Conservation (phyloP, 371 early-diverging fungal species). For the Apophysomyces elegans region DNA sequence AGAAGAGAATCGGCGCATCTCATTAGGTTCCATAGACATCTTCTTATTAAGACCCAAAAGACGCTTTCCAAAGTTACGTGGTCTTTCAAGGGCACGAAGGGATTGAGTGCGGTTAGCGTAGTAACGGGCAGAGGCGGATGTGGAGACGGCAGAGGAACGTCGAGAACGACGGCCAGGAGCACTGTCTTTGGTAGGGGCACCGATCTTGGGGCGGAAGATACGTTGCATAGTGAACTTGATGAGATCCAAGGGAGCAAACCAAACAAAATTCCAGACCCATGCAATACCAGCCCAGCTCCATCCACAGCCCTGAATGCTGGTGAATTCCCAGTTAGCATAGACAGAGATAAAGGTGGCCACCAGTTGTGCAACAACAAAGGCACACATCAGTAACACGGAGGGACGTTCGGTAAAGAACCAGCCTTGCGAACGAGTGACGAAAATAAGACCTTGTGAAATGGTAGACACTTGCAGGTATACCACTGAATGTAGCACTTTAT, state of each 20-base stretch:
- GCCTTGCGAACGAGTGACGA: slow-evolving; percentile 59
- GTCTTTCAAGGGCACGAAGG: slow-evolving; percentile 39
- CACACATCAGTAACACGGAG: slow-evolving; percentile 46
- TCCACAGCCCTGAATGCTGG: slow-evolving; percentile 55
- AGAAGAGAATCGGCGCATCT: slow-evolving; percentile 33
- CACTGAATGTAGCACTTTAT: slow-evolving; percentile 51
- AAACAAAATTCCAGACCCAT: slow-evolving; percentile 65
- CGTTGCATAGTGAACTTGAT: slow-evolving; percentile 66
- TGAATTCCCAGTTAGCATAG: slow-evolving; percentile 64
- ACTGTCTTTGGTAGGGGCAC: slow-evolving; percentile 33
- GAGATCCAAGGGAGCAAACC: slow-evolving; percentile 67
- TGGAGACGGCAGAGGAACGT: slow-evolving; percentile 38
- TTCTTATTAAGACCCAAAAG: slow-evolving; percentile 35
- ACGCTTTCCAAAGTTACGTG: slow-evolving; percentile 43
- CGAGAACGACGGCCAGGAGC: slow-evolving; percentile 25
- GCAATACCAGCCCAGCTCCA: slow-evolving; percentile 55
- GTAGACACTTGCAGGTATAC: slow-evolving; percentile 61
- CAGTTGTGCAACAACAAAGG: slow-evolving; percentile 59
- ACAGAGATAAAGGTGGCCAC: slow-evolving; percentile 60
- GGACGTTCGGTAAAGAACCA: slow-evolving; percentile 59
- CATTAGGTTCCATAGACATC: slow-evolving; percentile 34
- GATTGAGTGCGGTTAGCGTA: slow-evolving; percentile 54
- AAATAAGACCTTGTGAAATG: slow-evolving; percentile 59
- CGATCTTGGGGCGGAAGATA: slow-evolving; percentile 38
- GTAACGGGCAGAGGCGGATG: slow-evolving; percentile 42